These are phyloP conservation scores for Escallonia herrerae DNA, from an alignment of 129 eudicot genomes.

Conservation along the genomic window DNA sequence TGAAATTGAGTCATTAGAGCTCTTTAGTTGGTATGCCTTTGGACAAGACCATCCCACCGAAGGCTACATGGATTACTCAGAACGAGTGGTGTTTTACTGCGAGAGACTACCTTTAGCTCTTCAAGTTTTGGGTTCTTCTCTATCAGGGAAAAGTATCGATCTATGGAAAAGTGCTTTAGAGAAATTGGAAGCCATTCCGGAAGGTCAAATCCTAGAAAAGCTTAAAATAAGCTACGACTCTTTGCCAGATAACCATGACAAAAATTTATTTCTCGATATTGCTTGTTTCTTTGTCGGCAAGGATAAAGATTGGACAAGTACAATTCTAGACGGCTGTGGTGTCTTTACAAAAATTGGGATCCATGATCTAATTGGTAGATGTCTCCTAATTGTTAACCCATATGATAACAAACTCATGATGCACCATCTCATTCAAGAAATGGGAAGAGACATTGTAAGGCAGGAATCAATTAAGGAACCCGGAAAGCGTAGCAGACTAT, in stretches of 20 bases:
- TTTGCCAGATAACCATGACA: constrained; percentile 1
- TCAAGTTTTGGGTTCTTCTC: not conserved
- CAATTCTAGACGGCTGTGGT: not conserved
- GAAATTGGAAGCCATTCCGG: not conserved
- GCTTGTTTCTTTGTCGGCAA: not conserved
- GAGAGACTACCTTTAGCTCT: not conserved
- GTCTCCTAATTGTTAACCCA: not conserved
- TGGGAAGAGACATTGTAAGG: not conserved
- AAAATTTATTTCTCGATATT: not conserved
- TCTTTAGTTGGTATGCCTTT: not conserved
- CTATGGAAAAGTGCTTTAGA: not conserved
- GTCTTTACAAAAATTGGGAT: not conserved
- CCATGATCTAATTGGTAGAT: not conserved
- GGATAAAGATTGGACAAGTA: not conserved
- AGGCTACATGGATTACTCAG: not conserved
- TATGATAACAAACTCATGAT: no score
- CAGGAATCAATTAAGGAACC: not conserved
- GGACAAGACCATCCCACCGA: not conserved
- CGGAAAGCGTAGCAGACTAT: not conserved
- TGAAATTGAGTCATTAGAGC: not conserved
- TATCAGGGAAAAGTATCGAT: not conserved
- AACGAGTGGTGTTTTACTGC: not conserved
- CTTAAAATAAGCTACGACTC: not conserved
- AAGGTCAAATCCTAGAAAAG: no score
- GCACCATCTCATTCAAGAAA: not conserved